Base-by-base conservation (phyloP, 1,284 basidiomycete genomes). In the Pascua guehoae region DNA sequence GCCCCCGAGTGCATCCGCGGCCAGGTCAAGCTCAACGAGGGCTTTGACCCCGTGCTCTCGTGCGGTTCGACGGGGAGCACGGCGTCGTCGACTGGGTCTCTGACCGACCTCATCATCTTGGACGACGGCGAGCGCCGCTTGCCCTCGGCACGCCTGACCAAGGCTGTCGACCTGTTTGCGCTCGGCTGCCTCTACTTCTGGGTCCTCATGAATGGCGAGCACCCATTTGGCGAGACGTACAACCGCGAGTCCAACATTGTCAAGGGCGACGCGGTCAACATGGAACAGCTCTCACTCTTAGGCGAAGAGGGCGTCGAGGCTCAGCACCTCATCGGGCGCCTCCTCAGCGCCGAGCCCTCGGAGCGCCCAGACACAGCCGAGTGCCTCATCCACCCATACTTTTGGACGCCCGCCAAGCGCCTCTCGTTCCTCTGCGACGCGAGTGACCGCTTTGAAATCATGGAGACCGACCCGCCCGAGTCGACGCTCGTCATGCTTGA, bases 371-470 rank as follows among this genome's bases (percentile, higher is more conserved):
- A 91, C 61, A 96, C 94, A 4, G 84, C 84, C 12, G 85, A 85
- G 40, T 91, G 89, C 71, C 81, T 98, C 16, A 81, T 88, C 24
- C 94, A 98, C 76, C 95, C 95, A 0, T 96, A 91, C 81, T 99
- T 98, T 81, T 99, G 95, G 96, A 86, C 89, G 59, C 80, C 93
- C 0, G 86, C 83, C 12, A 86, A 89, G 64, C 84, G 94, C 40
- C 80, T 99, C 3, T 86, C 84, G 48, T 99, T 98, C 83, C 80
- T 99, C 14, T 94, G 96, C 76, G 95, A 98, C 65, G 91, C 92
- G 0, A 97, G 92, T 0, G 95, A 98, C 75, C 85, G 93, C 1
- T 98, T 98, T 74, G 95, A 99, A 78, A 94, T 93, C 71, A 95
- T 99, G 91, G 89, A 88, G 65, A 84, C 88, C 49, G 92, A 95